Conservation (phyloP, 176 grass and related monocot species). For the Triticum turgidum region DNA sequence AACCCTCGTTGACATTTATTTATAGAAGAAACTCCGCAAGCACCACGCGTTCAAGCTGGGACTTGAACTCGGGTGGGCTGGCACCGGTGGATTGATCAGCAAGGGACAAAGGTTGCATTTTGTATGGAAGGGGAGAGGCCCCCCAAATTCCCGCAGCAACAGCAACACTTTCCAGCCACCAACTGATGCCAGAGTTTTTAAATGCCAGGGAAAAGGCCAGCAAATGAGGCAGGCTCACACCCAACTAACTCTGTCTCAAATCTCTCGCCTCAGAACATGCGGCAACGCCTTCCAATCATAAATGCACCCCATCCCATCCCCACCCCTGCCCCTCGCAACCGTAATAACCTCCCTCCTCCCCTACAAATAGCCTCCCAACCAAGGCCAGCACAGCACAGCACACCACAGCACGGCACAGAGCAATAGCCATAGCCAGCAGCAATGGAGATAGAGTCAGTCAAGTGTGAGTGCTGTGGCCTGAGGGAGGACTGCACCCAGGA, state of each 20-base stretch:
- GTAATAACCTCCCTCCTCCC: conserved; percentile 56
- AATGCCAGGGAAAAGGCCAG: conserved; percentile 66
- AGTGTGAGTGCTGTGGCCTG: conserved; percentile 86
- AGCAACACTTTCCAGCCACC: conserved; percentile 40
- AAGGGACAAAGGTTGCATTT: conserved; percentile 48
- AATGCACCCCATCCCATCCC: conserved; percentile 40
- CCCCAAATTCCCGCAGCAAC: conserved; percentile 35
- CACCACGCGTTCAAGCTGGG: too few relatives aligned
- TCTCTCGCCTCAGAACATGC: conserved; percentile 60
- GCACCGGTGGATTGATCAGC: conserved; percentile 19
- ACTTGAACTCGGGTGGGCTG: too few relatives aligned
- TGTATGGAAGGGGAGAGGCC: conserved; percentile 2
- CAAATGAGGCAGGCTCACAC: conserved; percentile 48
- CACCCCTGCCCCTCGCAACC: conserved; percentile 40
- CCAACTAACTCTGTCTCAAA: conserved; percentile 72
- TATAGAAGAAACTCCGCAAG: too few relatives aligned
- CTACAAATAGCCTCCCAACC: conserved; percentile 49
- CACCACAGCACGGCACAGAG: background rate
- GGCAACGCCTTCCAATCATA: conserved; percentile 42
- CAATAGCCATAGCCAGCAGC: background rate
- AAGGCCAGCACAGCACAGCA: background rate
- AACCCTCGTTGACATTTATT: too few relatives aligned
- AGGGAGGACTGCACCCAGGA: conserved; percentile 87
- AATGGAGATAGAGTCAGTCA: conserved; percentile 91
- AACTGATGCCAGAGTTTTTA: conserved; percentile 50